Evolutionary conservation across 2,329 filamentous ascomycete species (phyloP).

Genomic region (Xylariaceae sp.): DNA sequence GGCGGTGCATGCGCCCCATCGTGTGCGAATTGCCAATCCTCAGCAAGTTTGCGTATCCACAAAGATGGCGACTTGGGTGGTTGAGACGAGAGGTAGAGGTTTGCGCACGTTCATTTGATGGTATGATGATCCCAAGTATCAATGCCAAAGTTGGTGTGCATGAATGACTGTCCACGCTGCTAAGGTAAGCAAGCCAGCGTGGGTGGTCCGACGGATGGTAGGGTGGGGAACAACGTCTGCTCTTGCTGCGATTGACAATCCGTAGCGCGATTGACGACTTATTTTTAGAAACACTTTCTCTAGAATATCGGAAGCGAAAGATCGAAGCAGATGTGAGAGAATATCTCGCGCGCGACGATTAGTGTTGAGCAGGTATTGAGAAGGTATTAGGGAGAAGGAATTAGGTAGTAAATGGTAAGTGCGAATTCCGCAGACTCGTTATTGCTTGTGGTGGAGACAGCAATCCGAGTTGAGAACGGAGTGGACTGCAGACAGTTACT

Average conservation of each 20-base stretch:
- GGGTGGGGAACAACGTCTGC: neutral
- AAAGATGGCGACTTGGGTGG: neutral
- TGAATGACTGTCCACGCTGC: neutral
- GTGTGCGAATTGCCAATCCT: constrained; percentile 4
- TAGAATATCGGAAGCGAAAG: neutral
- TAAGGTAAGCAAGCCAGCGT: neutral
- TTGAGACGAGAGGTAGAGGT: neutral
- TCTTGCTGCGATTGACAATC: neutral
- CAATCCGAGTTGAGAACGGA: too few species aligned
- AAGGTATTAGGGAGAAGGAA: neutral
- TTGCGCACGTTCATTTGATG: neutral
- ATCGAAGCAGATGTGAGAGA: neutral
- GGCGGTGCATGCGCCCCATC: constrained; percentile 29
- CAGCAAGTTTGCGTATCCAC: neutral
- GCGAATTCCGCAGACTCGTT: neutral
- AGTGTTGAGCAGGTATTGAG: neutral
- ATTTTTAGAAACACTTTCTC: neutral
- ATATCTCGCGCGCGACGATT: neutral
- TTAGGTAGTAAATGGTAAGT: neutral
- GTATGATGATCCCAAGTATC: neutral
- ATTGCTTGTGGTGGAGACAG: neutral
- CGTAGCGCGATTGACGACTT: neutral
- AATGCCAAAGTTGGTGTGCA: neutral
- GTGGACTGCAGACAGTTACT: neutral
- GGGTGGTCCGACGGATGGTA: neutral